These are phyloP conservation scores for Dichotomocladium elegans DNA, from an alignment of 371 early-diverging fungal genomes.

Conservation along the genomic window DNA sequence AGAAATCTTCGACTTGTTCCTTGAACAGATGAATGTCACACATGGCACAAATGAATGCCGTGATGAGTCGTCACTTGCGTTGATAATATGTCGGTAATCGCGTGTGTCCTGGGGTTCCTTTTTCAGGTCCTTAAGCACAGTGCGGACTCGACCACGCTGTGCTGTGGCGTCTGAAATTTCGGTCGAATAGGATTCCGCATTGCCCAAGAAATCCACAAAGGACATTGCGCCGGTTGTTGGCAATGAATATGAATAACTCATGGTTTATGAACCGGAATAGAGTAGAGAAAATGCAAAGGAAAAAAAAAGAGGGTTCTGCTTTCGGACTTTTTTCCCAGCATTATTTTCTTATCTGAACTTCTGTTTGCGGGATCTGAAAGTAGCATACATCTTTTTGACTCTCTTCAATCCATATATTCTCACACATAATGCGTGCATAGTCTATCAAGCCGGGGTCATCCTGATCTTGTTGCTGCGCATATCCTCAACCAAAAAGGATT, in stretches of 20 bases:
- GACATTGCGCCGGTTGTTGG: slow-evolving; percentile 63
- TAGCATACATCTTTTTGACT: no score
- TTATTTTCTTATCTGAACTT: no score
- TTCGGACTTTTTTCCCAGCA: no score
- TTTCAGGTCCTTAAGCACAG: slow-evolving; percentile 54
- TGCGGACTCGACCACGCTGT: slow-evolving; percentile 52
- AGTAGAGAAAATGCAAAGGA: not conserved
- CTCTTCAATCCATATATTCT: no score
- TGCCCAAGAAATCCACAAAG: slow-evolving; percentile 50
- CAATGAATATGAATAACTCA: slow-evolving; percentile 58
- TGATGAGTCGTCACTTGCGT: slow-evolving; percentile 18
- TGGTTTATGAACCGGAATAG: slow-evolving; percentile 2
- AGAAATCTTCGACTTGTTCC: no score
- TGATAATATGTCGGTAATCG: slow-evolving; percentile 49
- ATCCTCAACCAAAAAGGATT: no score
- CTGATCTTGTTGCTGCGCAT: no score
- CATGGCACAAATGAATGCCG: no score
- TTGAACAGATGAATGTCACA: no score
- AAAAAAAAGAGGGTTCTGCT: not conserved
- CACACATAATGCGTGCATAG: no score
- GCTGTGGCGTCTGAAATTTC: slow-evolving; percentile 63
- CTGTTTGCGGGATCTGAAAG: no score
- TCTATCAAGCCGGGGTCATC: no score
- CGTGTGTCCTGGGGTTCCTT: slow-evolving; percentile 46
- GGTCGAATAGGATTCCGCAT: slow-evolving; percentile 35